Percentiles rank a stretch among this genome's conserved stretches.
Conservation (phyloP, 495 filamentous ascomycete genomes). For the Hypoxylon crocopeplum region DNA sequence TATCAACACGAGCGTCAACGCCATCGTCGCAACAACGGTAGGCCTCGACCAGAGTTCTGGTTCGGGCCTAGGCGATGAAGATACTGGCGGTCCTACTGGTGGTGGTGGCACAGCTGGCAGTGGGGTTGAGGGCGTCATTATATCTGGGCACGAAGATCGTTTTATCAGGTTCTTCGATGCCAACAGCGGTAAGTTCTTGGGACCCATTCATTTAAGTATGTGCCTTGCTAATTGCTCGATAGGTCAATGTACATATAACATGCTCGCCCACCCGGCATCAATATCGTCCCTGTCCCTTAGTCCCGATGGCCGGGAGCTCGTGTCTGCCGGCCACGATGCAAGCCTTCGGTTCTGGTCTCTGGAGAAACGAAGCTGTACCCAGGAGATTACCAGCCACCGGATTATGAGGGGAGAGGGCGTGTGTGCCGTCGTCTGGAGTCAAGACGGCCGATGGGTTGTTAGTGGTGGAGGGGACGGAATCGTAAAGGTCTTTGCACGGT, state of each 20-base stretch:
- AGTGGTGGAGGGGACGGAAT: conserved; percentile 95
- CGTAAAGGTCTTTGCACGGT: conserved; percentile 87
- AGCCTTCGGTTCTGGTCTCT: conserved; percentile 96
- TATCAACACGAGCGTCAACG: conserved; percentile 81
- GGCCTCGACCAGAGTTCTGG: conserved; percentile 74
- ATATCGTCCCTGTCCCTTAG: conserved; percentile 90
- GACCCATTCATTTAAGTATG: not conserved
- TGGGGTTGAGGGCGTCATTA: conserved; percentile 89
- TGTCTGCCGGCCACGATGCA: conserved; percentile 94
- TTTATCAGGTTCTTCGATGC: conserved; percentile 98
- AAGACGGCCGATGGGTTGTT: conserved; percentile 92
- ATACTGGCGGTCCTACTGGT: conserved; percentile 74
- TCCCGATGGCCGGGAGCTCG: conserved; percentile 91
- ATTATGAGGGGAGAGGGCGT: conserved; percentile 95
- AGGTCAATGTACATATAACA: conserved; percentile 99
- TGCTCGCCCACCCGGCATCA: conserved; percentile 93
- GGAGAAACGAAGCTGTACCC: conserved; percentile 89
- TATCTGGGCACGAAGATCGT: conserved; percentile 93
- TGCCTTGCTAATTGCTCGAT: conserved; percentile 41
- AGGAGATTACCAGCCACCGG: conserved; percentile 90
- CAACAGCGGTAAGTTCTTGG: conserved; percentile 84
- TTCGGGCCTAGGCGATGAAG: conserved; percentile 64
- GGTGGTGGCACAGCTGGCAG: conserved; percentile 63
- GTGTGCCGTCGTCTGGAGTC: conserved; percentile 90
- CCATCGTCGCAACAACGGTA: conserved; percentile 85